Evolutionary conservation across 345 rosid genomes (phyloP).

Genomic region (Populus deltoides): DNA sequence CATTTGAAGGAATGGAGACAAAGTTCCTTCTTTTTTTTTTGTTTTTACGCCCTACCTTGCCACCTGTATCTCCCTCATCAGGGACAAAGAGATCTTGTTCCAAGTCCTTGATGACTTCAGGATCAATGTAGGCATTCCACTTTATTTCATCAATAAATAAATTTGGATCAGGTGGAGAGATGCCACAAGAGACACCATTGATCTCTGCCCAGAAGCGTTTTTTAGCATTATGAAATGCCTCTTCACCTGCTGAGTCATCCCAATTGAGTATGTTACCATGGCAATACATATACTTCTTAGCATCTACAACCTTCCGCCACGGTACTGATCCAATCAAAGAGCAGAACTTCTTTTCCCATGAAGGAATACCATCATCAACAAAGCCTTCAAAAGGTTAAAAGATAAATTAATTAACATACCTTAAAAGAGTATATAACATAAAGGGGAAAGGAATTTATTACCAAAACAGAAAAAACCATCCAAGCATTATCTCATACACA

Average conservation of each 20-base stretch:
- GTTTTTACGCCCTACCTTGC: constrained; percentile 22
- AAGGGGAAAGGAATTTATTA: background rate
- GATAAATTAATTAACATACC: background rate
- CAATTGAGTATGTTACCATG: constrained; percentile 51
- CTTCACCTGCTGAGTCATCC: constrained; percentile 79
- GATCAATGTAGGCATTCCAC: constrained; percentile 69
- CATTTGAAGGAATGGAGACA: constrained; percentile 24
- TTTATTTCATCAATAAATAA: constrained; percentile 52
- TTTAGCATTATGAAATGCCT: constrained; percentile 73
- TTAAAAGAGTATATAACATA: background rate
- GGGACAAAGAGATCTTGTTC: constrained; percentile 55
- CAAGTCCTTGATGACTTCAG: constrained; percentile 54
- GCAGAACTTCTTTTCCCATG: constrained; percentile 80
- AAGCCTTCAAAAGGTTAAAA: constrained; percentile 15
- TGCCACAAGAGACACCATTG: constrained; percentile 47
- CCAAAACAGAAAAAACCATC: background rate
- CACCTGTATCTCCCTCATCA: constrained; percentile 30
- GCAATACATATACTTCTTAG: constrained; percentile 41
- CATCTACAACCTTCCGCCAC: constrained; percentile 62
- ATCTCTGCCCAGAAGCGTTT: constrained; percentile 63
- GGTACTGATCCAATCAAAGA: constrained; percentile 59
- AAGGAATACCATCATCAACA: constrained; percentile 53
- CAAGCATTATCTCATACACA: too few species aligned
- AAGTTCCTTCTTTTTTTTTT: constrained; percentile 12
- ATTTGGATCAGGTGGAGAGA: constrained; percentile 66